Evolutionary conservation across 345 rosid genomes (phyloP).

Genomic region (Camelina laxa): DNA sequence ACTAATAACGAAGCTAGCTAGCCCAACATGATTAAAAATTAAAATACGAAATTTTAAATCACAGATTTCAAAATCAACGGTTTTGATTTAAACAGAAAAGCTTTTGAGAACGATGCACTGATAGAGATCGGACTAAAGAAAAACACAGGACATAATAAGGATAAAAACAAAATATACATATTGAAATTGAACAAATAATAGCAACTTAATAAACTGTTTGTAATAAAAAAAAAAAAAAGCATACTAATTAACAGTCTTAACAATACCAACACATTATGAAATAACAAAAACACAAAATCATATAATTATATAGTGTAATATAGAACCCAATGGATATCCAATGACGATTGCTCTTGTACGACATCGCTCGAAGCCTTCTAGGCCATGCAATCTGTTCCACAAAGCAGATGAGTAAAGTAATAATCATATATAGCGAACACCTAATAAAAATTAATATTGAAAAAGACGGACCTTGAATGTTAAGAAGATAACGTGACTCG

Average conservation of each 20-base stretch:
- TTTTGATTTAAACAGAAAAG: not conserved
- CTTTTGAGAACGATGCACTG: no score
- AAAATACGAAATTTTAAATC: no score
- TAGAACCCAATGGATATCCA: constrained; percentile 20
- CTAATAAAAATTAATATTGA: not conserved
- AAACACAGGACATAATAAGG: not conserved
- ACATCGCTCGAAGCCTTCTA: constrained; percentile 19
- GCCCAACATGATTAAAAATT: no score
- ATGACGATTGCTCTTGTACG: constrained; percentile 25
- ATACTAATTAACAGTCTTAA: constrained; percentile 19
- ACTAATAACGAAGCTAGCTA: not conserved
- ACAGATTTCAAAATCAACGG: not conserved
- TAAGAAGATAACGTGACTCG: constrained; percentile 58
- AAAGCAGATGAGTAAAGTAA: not conserved
- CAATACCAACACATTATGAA: constrained; percentile 14
- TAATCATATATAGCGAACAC: not conserved
- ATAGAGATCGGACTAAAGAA: not conserved
- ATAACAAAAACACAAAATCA: not conserved
- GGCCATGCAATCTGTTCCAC: constrained; percentile 32
- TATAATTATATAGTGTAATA: constrained; percentile 5
- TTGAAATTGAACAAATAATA: not conserved
- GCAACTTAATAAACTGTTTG: constrained; percentile 17
- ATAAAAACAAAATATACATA: not conserved
- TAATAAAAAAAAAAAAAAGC: not conserved
- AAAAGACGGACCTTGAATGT: constrained; percentile 46